Evolutionary conservation across 1,284 basidiomycete species (phyloP).

Genomic region (Moesziomyces globuligerus): DNA sequence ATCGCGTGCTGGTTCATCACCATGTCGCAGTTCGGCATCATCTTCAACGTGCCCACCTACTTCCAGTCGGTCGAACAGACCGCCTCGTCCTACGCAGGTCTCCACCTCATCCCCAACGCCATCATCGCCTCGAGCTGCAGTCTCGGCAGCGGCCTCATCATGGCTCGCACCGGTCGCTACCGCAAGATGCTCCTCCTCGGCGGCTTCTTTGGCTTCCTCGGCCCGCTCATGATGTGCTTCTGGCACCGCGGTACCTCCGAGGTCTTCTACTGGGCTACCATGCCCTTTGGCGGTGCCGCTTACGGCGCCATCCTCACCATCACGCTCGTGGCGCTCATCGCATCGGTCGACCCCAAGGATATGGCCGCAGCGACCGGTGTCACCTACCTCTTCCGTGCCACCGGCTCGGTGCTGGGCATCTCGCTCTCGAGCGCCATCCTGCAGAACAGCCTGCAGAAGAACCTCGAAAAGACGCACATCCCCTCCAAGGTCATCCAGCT

Average conservation of each 20-base stretch:
- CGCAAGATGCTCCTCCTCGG: constrained; percentile 64
- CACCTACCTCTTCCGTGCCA: constrained; percentile 68
- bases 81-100: constrained; percentile 64
- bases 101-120: constrained; percentile 67
- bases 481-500: constrained; percentile 59
- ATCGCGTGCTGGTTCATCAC: constrained; percentile 68
- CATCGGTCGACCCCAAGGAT: constrained; percentile 66
- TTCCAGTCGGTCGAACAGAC: constrained; percentile 67
- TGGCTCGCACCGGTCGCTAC: constrained; percentile 68
- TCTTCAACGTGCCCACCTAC: constrained; percentile 68
- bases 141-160: constrained; percentile 67
- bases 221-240: constrained; percentile 67
- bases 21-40: constrained; percentile 67
- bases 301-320: constrained; percentile 67
- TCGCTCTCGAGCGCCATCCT: constrained; percentile 67
- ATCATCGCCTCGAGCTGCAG: constrained; percentile 67
- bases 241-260: constrained; percentile 65
- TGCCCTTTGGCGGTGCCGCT: constrained; percentile 65
- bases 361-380: constrained; percentile 68
- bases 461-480: constrained; percentile 57
- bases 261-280: constrained; percentile 65
- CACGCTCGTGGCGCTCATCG: constrained; percentile 67
- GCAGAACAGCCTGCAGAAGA: constrained; percentile 66
- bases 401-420: constrained; percentile 68
- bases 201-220: constrained; percentile 63